Percentiles rank a stretch among this genome's conserved stretches.
phyloP scores from a whole-genome alignment of 805 yeast species.

The Candida germanica region DNA sequence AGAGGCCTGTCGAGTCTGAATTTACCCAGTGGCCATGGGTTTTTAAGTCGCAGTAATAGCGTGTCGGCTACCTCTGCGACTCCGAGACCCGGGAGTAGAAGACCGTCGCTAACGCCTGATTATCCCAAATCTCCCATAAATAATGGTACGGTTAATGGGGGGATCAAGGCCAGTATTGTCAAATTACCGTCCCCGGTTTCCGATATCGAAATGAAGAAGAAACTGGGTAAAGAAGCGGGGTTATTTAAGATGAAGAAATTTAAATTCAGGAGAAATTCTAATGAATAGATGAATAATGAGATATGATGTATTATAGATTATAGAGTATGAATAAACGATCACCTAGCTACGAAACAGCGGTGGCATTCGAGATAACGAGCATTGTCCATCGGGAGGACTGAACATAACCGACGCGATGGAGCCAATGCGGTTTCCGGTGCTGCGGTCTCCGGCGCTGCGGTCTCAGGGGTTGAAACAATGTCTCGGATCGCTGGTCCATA shows the following conservation, averaged over 20 bases:
- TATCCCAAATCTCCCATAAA: constrained; percentile 16
- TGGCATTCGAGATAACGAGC: no score
- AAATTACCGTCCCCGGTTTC: constrained; percentile 15
- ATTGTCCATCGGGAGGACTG: no score
- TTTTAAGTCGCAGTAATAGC: constrained; percentile 4
- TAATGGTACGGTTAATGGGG: constrained; percentile 5
- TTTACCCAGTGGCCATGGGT: neutral
- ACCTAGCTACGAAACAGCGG: neutral
- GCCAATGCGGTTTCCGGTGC: no score
- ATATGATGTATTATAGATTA: constrained; percentile 3
- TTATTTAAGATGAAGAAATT: constrained; percentile 21
- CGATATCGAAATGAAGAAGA: constrained; percentile 15
- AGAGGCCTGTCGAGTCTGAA: neutral
- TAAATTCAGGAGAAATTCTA: constrained; percentile 28
- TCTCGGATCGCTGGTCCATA: no score
- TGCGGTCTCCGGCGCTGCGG: no score
- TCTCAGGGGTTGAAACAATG: no score
- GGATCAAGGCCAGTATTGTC: constrained; percentile 8
- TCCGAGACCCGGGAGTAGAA: neutral
- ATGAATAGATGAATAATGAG: constrained; percentile 14
- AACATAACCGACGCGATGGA: no score
- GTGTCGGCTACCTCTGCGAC: constrained; percentile 1
- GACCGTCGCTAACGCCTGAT: constrained; percentile 8
- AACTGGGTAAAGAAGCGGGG: neutral
- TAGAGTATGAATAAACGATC: neutral